Conservation (phyloP, 441 rosid genomes). For the Croton setiger region DNA sequence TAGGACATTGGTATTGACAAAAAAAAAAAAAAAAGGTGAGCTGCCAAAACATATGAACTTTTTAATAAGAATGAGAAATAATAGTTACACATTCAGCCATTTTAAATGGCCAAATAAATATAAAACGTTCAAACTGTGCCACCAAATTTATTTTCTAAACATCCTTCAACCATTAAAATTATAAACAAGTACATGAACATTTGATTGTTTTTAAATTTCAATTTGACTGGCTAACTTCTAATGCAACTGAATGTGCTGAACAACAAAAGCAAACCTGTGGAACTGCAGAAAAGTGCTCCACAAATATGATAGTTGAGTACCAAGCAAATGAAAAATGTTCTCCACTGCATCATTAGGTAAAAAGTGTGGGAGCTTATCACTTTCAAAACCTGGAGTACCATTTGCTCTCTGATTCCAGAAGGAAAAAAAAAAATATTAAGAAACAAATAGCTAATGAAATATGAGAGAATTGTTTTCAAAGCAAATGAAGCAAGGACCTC, state of each 20-base stretch:
- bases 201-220: neutral
- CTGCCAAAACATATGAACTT: neutral
- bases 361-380: conserved; percentile 38
- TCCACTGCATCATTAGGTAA: conserved; percentile 47
- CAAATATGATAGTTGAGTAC: conserved; percentile 59
- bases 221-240: neutral
- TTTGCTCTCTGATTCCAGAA: conserved; percentile 46
- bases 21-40: too few relatives aligned
- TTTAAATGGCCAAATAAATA: neutral
- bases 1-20: neutral
- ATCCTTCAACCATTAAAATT: neutral
- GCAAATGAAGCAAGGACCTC: conserved; percentile 62
- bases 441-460: neutral
- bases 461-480: conserved; percentile 11
- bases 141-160: neutral
- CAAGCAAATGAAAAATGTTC: conserved; percentile 50
- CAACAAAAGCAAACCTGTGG: conserved; percentile 62
- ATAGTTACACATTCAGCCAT: neutral
- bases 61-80: neutral
- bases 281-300: conserved; percentile 78
- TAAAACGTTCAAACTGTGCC: neutral
- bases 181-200: neutral
- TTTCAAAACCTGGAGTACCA: conserved; percentile 33
- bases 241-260: conserved; percentile 1
- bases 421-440: conserved; percentile 15